Conservation (phyloP, 345 rosid species). For the Clausena lansium region DNA sequence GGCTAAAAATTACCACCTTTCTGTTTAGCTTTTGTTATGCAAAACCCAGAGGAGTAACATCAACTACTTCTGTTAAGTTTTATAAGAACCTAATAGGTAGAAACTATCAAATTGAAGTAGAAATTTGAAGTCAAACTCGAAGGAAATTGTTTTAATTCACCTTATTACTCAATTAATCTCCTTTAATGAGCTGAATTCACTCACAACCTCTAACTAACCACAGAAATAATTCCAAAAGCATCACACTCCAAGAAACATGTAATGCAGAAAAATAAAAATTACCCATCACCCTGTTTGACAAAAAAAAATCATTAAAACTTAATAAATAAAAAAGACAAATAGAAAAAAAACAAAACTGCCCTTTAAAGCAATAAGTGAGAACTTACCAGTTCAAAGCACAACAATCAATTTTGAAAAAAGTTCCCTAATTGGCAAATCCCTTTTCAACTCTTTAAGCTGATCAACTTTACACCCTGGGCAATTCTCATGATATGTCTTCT, state of each 20-base stretch:
- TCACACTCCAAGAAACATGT: not conserved
- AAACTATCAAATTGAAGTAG: not conserved
- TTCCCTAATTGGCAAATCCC: slow-evolving; percentile 58
- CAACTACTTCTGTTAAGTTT: not conserved
- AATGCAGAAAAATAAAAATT: not conserved
- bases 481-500: slow-evolving; percentile 55
- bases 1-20: not conserved
- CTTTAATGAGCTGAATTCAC: too few relatives aligned
- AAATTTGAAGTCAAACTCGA: not conserved
- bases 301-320: not conserved
- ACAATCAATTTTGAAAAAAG: slow-evolving; percentile 67
- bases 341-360: not conserved
- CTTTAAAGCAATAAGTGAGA: not conserved
- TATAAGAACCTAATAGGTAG: not conserved
- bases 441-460: slow-evolving; percentile 42
- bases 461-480: slow-evolving; percentile 89
- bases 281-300: too few relatives aligned
- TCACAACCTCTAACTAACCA: too few relatives aligned
- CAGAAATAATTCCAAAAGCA: not conserved
- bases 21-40: not conserved
- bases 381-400: slow-evolving; percentile 62
- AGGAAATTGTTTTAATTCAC: too few relatives aligned
- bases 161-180: too few relatives aligned
- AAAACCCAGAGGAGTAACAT: not conserved
- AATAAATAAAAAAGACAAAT: not conserved